A percentile compares a stretch with the other conserved stretches of the same genome.
Evolutionary conservation across 441 rosid species (phyloP).

Genomic region (Croton setiger): DNA sequence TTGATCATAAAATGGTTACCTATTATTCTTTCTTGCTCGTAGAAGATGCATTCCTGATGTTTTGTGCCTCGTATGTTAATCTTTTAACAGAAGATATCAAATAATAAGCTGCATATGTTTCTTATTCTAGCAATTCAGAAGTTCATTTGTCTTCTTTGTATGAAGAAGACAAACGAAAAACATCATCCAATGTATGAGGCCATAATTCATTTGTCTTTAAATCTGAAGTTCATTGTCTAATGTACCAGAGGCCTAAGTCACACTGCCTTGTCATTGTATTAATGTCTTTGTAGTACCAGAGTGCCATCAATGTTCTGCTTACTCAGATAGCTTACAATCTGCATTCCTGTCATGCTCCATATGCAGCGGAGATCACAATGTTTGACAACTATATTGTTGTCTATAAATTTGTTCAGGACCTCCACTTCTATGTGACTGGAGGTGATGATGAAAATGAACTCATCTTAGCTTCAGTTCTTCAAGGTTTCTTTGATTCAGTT

Average conservation of each 20-base stretch:
- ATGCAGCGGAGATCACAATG: constrained; percentile 63
- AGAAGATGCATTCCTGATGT: not conserved
- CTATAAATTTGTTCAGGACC: constrained; percentile 61
- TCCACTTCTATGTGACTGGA: constrained; percentile 70
- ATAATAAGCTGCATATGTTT: not conserved
- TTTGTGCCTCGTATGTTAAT: not conserved
- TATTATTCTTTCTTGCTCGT: not conserved
- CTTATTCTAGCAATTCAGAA: not conserved
- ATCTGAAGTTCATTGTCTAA: not conserved
- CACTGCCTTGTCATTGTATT: not conserved
- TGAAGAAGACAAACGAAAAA: no score
- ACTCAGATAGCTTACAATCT: not conserved
- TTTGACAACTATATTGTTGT: constrained; percentile 50
- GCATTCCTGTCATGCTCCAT: constrained; percentile 2
- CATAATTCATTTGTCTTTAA: no score
- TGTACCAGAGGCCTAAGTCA: not conserved
- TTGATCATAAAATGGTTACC: not conserved
- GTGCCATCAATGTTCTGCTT: constrained; percentile 2
- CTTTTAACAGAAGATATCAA: not conserved
- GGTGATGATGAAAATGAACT: constrained; percentile 82
- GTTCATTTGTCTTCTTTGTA: not conserved
- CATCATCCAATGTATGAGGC: no score
- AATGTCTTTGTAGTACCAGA: not conserved
- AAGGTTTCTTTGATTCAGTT: constrained; percentile 82
- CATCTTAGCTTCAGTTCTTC: constrained; percentile 75